Evolutionary conservation across 257 asterid species (phyloP).

Genomic region (Solanum gracilifrons): DNA sequence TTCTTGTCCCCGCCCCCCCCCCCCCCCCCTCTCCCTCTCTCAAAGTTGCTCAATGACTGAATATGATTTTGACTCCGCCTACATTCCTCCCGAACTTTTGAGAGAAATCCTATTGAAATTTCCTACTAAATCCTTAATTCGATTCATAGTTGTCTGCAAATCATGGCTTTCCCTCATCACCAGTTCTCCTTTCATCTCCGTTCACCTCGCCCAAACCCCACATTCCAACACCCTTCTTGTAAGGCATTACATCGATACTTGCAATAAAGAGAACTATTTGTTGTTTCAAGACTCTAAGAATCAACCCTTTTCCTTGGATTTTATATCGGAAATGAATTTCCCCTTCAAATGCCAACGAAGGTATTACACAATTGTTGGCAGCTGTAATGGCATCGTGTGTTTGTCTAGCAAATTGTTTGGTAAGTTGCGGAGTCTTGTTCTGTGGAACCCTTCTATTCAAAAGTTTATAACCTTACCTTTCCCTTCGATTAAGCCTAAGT

Average conservation of each 20-base stretch:
- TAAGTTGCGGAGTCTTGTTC: neutral
- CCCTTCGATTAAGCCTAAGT: slow-evolving; percentile 7
- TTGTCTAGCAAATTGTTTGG: slow-evolving; percentile 23
- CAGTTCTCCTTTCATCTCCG: slow-evolving; percentile 19
- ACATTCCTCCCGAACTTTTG: slow-evolving; percentile 31
- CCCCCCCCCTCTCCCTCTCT: no score
- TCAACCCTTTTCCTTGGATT: slow-evolving; percentile 1
- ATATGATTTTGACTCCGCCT: neutral
- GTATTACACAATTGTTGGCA: slow-evolving; percentile 41
- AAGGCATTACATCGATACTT: slow-evolving; percentile 12
- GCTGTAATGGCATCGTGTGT: slow-evolving; percentile 11
- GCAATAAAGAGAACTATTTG: slow-evolving; percentile 19
- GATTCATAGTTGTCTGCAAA: slow-evolving; percentile 34
- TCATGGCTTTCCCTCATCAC: slow-evolving; percentile 34
- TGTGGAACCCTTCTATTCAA: slow-evolving; percentile 48
- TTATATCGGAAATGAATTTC: slow-evolving; percentile 11
- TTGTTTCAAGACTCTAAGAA: slow-evolving; percentile 6
- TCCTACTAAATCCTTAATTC: slow-evolving; percentile 30
- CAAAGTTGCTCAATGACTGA: slow-evolving; percentile 23
- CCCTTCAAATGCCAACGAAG: slow-evolving; percentile 26
- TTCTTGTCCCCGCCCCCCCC: no score
- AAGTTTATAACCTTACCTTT: slow-evolving; percentile 20
- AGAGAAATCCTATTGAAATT: slow-evolving; percentile 29
- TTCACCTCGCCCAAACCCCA: slow-evolving; percentile 16
- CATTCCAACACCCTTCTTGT: slow-evolving; percentile 14